phyloP scores from a whole-genome alignment of 2,329 filamentous ascomycete genomes.

The Purpureocillium takamizusanense region DNA sequence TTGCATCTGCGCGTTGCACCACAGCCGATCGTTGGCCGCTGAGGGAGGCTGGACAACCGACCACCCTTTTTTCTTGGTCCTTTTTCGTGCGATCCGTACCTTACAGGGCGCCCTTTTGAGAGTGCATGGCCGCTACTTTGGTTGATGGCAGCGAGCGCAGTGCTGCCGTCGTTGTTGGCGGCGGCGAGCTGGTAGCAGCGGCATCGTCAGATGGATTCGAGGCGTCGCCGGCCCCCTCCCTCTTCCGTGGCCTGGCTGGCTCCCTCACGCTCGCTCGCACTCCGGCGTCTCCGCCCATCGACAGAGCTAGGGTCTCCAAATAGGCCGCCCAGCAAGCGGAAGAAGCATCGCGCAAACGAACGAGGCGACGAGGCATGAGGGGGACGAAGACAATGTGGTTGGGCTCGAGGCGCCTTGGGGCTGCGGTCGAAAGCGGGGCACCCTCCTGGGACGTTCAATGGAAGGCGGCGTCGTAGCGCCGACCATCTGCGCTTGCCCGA shows the following conservation, averaged over 20 bases:
- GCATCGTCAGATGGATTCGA: no score
- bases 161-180: no score
- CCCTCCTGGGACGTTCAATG: constrained; percentile 17
- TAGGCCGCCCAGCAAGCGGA: no score
- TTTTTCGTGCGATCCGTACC: constrained; percentile 1
- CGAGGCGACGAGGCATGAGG: not conserved
- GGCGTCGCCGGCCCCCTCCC: no score
- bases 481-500: constrained; percentile 17
- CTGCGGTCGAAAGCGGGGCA: constrained; percentile 19
- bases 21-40: constrained; percentile 6
- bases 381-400: constrained; percentile 18
- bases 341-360: no score
- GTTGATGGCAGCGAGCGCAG: no score
- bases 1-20: constrained; percentile 8
- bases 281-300: not conserved
- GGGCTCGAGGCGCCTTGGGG: constrained; percentile 12
- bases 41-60: not conserved
- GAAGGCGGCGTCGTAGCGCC: constrained; percentile 23
- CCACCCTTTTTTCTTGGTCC: not conserved
- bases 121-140: no score
- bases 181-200: no score
- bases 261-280: no score
- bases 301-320: not conserved
- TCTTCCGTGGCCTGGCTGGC: no score
- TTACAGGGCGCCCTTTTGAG: not conserved